Evolutionary conservation across 495 filamentous ascomycete genomes (phyloP).

Genomic region (Penicillium argentinense): DNA sequence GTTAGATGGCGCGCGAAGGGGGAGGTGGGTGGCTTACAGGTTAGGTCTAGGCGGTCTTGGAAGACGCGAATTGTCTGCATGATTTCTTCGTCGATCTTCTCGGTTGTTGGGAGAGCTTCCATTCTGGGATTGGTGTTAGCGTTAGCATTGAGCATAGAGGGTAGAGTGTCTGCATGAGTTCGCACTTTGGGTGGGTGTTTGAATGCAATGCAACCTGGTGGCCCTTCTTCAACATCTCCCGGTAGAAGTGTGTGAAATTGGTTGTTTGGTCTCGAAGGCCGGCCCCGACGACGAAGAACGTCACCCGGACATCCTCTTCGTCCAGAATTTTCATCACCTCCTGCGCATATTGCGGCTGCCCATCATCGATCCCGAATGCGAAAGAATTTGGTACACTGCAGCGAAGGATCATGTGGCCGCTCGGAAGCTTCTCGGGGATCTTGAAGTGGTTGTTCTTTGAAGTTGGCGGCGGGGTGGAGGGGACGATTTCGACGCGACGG

Average conservation of each 20-base stretch:
- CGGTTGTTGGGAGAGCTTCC: conserved; percentile 58
- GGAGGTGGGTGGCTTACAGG: conserved; percentile 26
- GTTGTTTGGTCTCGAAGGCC: conserved; percentile 59
- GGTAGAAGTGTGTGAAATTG: conserved; percentile 64
- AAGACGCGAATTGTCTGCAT: conserved; percentile 61
- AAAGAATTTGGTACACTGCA: conserved; percentile 74
- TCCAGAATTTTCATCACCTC: conserved; percentile 65
- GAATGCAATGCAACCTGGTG: conserved; percentile 77
- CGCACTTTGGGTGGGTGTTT: conserved; percentile 68
- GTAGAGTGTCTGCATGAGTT: not conserved
- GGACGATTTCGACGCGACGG: conserved; percentile 64
- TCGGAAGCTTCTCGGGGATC: conserved; percentile 62
- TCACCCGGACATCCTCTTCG: conserved; percentile 63
- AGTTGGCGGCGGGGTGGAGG: conserved; percentile 41
- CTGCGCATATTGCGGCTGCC: conserved; percentile 60
- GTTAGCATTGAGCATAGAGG: not conserved
- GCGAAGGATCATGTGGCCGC: conserved; percentile 59
- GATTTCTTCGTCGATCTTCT: conserved; percentile 70
- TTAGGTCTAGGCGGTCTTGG: conserved; percentile 46
- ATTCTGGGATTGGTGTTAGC: conserved; percentile 40
- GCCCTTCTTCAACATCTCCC: conserved; percentile 61
- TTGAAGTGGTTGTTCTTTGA: conserved; percentile 32
- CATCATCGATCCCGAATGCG: conserved; percentile 82
- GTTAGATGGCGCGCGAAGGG: not conserved
- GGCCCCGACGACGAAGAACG: conserved; percentile 75